phyloP scores from a whole-genome alignment of 2,329 filamentous ascomycete genomes.

The Aspergillus quadricinctus region DNA sequence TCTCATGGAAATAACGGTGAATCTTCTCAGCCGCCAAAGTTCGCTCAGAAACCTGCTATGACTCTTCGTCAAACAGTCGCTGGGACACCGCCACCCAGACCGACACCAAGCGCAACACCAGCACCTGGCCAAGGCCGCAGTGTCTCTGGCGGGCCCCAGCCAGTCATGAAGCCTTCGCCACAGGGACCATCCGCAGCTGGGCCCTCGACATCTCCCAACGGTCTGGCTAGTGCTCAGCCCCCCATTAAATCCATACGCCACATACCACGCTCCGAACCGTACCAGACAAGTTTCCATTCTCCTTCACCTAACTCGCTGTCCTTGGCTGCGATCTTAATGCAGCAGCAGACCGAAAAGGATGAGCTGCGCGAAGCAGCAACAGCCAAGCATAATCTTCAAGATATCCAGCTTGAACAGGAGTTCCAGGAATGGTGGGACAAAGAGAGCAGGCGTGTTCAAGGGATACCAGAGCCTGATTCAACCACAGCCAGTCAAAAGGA shows the following conservation, averaged over 20 bases:
- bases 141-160: slow-evolving; percentile 14
- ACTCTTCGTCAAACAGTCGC: slow-evolving; percentile 60
- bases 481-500: slow-evolving; percentile 8
- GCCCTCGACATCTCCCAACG: slow-evolving; percentile 22
- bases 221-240: slow-evolving; percentile 21
- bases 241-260: slow-evolving; percentile 46
- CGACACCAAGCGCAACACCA: slow-evolving; percentile 33
- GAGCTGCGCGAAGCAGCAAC: slow-evolving; percentile 71
- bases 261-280: slow-evolving; percentile 39
- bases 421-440: slow-evolving; percentile 67
- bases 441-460: slow-evolving; percentile 35
- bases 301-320: slow-evolving; percentile 66
- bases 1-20: slow-evolving; percentile 21
- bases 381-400: slow-evolving; percentile 82
- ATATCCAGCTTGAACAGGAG: slow-evolving; percentile 94
- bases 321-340: slow-evolving; percentile 81
- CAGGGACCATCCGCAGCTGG: slow-evolving; percentile 39
- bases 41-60: slow-evolving; percentile 45
- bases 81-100: slow-evolving; percentile 34
- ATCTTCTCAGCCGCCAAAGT: slow-evolving; percentile 18
- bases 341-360: slow-evolving; percentile 81
- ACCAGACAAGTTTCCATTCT: slow-evolving; percentile 28
- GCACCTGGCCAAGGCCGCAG: slow-evolving; percentile 45
- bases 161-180: slow-evolving; percentile 12
- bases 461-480: slow-evolving; percentile 23